Evolutionary conservation across 2,329 filamentous ascomycete genomes (phyloP), one percentile per base, ranked within the genome.

Genomic region (Magnaporthiopsis rhizophila): DNA sequence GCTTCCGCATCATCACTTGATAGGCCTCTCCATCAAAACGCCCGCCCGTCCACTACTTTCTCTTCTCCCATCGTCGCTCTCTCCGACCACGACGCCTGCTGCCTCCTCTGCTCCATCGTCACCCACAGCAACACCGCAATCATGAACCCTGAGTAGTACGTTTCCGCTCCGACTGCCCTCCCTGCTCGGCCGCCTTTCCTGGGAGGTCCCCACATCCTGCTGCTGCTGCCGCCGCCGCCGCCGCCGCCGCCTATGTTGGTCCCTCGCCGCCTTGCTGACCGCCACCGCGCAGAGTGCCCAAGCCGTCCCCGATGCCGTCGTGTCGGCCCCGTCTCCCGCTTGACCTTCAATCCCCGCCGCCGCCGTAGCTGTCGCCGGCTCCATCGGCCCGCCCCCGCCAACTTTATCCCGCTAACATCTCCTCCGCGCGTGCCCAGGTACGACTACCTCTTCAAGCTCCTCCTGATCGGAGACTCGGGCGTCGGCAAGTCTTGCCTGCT

Each of bases 381-480:
- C 56, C 24, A 6, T 58, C 57, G 13, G 57, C 57, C 28, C 13
- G 28, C 57, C 24, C n/a, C n/a, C 58, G 45, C 21, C 59, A 61
- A 26, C 11, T 18, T 26, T 26, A 59, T 50, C 38, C 64, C 59
- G 53, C 65, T 32, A 30, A 21, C 2, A n/a, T 7, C 11, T 18
- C 64, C 65, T 77, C 67, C 66, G 60, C 32, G 30, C 61, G 65
- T 21, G 21, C 45, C 66, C 76, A 98, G 95, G 95, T 99, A 99
- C 90, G 95, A 99, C 79, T 99, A 99, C 80, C 92, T 99, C 76
- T 99, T 99, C 89, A 99, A 99, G 89, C 92, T 99, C 71, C 91
- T 99, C 80, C 94, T 99, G 84, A 99, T 99, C 88, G 95, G 95
- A 81, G 95, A 99, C 80, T 99, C 95, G 79, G 95, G 95, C 88